phyloP scores from a whole-genome alignment of 768 basidiomycete species.

The Termitomyces titanicus region DNA sequence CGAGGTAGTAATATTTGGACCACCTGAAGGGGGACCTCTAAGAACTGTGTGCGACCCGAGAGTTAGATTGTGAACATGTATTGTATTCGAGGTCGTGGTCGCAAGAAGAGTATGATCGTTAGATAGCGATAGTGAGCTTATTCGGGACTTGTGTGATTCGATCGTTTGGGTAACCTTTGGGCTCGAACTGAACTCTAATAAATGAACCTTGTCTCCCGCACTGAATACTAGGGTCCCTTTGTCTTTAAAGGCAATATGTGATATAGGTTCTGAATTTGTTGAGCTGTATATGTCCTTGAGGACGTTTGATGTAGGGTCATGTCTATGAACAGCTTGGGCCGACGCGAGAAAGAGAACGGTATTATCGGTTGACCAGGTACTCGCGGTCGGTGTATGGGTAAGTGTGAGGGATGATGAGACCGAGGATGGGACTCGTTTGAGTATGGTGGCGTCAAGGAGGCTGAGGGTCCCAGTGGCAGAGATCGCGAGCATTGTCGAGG shows the following conservation, averaged over 20 bases:
- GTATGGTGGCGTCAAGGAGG: constrained; percentile 40
- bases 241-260: constrained; percentile 30
- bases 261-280: constrained; percentile 24
- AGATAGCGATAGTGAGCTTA: constrained; percentile 56
- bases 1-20: constrained; percentile 42
- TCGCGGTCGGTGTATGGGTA: constrained; percentile 30
- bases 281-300: constrained; percentile 40
- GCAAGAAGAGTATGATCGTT: constrained; percentile 56
- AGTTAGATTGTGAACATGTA: constrained; percentile 59
- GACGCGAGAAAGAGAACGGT: constrained; percentile 51
- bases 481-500: constrained; percentile 48
- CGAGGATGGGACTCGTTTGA: constrained; percentile 42
- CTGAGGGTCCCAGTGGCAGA: constrained; percentile 45
- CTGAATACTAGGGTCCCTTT: constrained; percentile 45
- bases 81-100: constrained; percentile 46
- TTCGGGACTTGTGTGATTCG: constrained; percentile 43
- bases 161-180: constrained; percentile 45
- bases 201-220: constrained; percentile 39
- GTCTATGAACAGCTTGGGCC: constrained; percentile 44
- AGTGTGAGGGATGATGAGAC: constrained; percentile 37
- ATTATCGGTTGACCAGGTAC: constrained; percentile 58
- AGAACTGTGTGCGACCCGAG: constrained; percentile 51
- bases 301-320: constrained; percentile 42
- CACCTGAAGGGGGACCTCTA: constrained; percentile 42
- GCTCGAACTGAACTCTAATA: constrained; percentile 43